These are phyloP conservation scores for Apostasia shenzhenica DNA, from an alignment of 106 monocot genomes.

Conservation along the genomic window DNA sequence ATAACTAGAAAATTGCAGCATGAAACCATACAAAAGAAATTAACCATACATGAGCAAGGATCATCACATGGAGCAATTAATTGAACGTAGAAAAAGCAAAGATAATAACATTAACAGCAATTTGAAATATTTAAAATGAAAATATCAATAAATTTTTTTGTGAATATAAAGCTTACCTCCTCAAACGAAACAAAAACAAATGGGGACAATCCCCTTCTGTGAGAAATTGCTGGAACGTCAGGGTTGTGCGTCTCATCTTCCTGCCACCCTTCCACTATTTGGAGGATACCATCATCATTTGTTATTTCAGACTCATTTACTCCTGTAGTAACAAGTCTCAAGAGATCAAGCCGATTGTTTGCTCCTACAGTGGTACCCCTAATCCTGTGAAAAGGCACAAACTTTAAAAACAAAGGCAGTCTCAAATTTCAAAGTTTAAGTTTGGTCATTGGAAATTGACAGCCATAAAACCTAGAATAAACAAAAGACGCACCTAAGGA, in stretches of 20 bases:
- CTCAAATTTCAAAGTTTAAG: not conserved
- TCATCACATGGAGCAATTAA: too few relatives aligned
- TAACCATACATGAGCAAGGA: too few relatives aligned
- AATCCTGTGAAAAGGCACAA: constrained; percentile 34
- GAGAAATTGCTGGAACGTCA: constrained; percentile 84
- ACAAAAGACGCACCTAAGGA: too few relatives aligned
- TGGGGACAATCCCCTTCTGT: constrained; percentile 78
- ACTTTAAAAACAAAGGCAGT: not conserved
- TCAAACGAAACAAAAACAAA: constrained; percentile 96
- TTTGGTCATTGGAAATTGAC: too few relatives aligned
- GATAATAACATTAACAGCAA: too few relatives aligned
- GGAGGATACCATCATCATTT: constrained; percentile 36
- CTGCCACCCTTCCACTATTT: constrained; percentile 59
- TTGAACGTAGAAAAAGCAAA: too few relatives aligned
- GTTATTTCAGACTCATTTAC: constrained; percentile 54
- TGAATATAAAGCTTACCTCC: constrained; percentile 35
- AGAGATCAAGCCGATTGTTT: constrained; percentile 78
- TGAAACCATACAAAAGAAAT: too few relatives aligned
- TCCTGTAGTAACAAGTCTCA: constrained; percentile 76
- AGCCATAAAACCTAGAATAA: too few relatives aligned
- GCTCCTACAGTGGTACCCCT: constrained; percentile 75
- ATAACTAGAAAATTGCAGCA: too few relatives aligned
- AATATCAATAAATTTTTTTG: too few relatives aligned
- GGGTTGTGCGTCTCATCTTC: constrained; percentile 89
- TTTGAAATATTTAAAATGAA: too few relatives aligned